Percentiles rank a stretch among this genome's conserved stretches.
Evolutionary conservation across 1,139 yeast genomes (phyloP).

Genomic region (Sporopachydermia cereana): DNA sequence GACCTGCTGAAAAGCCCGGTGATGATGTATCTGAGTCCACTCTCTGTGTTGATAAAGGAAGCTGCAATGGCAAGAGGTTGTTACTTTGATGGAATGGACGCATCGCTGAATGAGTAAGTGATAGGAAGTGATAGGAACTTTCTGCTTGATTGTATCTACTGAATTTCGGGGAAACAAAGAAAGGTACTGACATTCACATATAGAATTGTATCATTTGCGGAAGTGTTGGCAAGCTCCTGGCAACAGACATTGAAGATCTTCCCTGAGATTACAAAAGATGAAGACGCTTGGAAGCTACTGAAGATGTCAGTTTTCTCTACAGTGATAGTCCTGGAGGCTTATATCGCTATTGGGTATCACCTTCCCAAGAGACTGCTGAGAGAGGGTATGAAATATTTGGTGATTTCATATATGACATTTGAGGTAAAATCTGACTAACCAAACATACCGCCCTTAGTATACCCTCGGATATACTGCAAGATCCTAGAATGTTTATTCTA

Average conservation of each 20-base stretch:
- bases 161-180: no score
- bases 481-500: slow-evolving; percentile 39
- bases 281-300: not conserved
- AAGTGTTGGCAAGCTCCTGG: not conserved
- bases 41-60: not conserved
- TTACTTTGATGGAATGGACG: slow-evolving; percentile 3
- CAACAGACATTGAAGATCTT: not conserved
- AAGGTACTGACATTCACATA: no score
- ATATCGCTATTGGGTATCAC: not conserved
- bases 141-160: no score
- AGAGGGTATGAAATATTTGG: not conserved
- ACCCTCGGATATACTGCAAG: slow-evolving; percentile 24
- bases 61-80: not conserved
- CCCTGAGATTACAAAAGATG: slow-evolving; percentile 4
- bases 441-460: slow-evolving; percentile 7
- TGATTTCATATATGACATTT: not conserved
- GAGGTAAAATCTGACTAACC: not conserved
- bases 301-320: slow-evolving; percentile 11
- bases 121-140: no score
- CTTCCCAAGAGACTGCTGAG: not conserved
- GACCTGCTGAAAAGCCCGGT: not conserved
- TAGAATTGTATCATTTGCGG: slow-evolving; percentile 13
- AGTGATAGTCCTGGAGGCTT: slow-evolving; percentile 22
- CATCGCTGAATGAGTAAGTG: slow-evolving; percentile 1
- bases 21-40: not conserved